Conservation (phyloP, 1,284 basidiomycete species). For the Sporisorium iseilematis-ciliati region DNA sequence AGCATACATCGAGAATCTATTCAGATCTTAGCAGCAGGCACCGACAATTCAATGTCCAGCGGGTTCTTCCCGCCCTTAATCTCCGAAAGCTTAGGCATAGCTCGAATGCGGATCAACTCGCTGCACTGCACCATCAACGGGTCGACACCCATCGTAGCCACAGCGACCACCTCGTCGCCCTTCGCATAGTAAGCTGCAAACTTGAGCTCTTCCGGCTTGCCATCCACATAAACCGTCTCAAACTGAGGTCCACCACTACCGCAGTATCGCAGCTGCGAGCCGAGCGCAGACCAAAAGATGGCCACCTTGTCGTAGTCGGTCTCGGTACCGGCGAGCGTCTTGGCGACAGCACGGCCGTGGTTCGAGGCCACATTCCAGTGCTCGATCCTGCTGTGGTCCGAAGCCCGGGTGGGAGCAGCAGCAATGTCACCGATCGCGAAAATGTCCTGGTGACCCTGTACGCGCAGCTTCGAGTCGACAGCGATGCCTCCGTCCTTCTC, state of each 20-base stretch:
- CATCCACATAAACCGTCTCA: constrained; percentile 83
- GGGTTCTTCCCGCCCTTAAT: constrained; percentile 74
- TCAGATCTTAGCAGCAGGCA: constrained; percentile 39
- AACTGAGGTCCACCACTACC: constrained; percentile 77
- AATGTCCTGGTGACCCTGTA: constrained; percentile 76
- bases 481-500: constrained; percentile 79
- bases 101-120: constrained; percentile 81
- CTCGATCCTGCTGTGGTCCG: constrained; percentile 78
- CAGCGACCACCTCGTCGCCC: constrained; percentile 81
- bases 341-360: constrained; percentile 85
- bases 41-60: constrained; percentile 36
- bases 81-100: constrained; percentile 85
- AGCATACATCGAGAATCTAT: not conserved
- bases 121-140: constrained; percentile 84
- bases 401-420: constrained; percentile 77
- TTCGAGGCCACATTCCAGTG: constrained; percentile 93
- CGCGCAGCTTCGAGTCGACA: constrained; percentile 83
- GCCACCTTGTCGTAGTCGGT: constrained; percentile 80
- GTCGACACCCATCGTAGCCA: constrained; percentile 86
- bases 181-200: constrained; percentile 82
- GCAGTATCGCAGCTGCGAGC: constrained; percentile 84
- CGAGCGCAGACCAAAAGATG: constrained; percentile 84
- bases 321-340: constrained; percentile 70
- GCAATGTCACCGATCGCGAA: constrained; percentile 94
- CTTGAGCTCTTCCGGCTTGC: constrained; percentile 79